Base-by-base conservation (phyloP, 2,329 filamentous ascomycete genomes). In the Aspergillus luchuensis region DNA sequence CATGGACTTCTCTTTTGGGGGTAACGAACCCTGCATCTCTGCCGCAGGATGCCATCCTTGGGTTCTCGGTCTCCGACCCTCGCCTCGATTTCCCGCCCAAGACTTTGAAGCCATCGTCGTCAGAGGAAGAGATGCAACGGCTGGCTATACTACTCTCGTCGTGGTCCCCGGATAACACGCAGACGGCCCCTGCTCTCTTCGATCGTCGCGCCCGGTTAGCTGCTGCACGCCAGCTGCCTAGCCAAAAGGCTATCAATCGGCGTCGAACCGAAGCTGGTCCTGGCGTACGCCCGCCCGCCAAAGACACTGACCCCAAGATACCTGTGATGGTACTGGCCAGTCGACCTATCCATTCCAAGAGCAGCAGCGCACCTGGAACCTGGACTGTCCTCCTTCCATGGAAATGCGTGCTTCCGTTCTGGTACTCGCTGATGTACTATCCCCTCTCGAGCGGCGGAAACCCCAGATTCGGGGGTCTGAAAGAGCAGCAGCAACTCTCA, bases 331-430 rank as follows among this genome's bases (percentile, higher is more conserved):
- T 96, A 5, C 81, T 91, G 4, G 82, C 88, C 36, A 86, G 85
- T 10, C 84, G 86, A 3, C 73, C 82, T 8, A 55, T 58, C 33
- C 60, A 67, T n/a, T 63, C 68, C 6, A 76, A 68, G 30, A 77
- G 78, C 39, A 79, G 75, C 10, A 84, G 83, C 50, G 79, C 81
- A 1, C 87, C 89, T 51, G 89, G 89, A 0, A 88, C 83, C 0
- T 98, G 92, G 92, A 95, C 89, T 0, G 74, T 98, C 1, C 81
- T 98, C 23, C 83, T 95, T 3, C 95, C 95, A 0, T 97, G 94
- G 92, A 92, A 91, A 72, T 97, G 91, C 68, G 89, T 98, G 38
- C 81, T 87, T 38, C 87, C 91, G 0, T 82, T 97, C 33, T 99
- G 95, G 95, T 89, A 94, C 68, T 88, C 87, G 50, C 78, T 98